Percentiles rank a stretch among this genome's conserved stretches.
Conservation (phyloP, 345 rosid species). For the Zanthoxylum bungeanum region DNA sequence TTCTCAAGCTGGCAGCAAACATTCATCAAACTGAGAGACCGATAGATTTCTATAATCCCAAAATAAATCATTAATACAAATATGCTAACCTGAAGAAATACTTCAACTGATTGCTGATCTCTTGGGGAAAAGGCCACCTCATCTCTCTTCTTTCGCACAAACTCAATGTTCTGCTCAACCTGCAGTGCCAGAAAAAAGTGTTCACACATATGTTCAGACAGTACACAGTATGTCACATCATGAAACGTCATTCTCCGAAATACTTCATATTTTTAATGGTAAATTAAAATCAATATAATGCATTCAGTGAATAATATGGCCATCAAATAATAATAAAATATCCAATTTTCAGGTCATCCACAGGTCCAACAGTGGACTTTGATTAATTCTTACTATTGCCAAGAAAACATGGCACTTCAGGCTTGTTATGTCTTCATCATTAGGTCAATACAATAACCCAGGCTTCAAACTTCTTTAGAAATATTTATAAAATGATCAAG, state of each 20-base stretch:
- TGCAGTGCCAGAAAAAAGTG: constrained; percentile 18
- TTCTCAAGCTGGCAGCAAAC: constrained; percentile 57
- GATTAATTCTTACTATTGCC: not conserved
- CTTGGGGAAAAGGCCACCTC: constrained; percentile 85
- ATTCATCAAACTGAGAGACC: constrained; percentile 13
- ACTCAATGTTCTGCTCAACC: constrained; percentile 79
- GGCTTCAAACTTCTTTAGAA: not conserved
- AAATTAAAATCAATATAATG: not conserved
- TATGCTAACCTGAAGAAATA: constrained; percentile 62
- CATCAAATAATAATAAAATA: not conserved
- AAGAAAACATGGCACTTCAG: not conserved
- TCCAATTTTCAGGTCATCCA: not conserved
- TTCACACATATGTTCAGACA: not conserved
- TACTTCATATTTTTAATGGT: not conserved
- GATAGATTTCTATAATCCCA: not conserved
- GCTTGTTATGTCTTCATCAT: not conserved
- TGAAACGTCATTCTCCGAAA: not conserved
- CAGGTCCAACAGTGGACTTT: not conserved
- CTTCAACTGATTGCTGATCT: constrained; percentile 65
- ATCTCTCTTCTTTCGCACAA: constrained; percentile 75
- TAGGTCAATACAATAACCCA: not conserved
- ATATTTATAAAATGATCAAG: not conserved
- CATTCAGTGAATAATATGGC: not conserved
- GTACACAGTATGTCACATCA: not conserved
- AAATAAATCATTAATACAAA: not conserved